phyloP scores from a whole-genome alignment of 208 protist genomes.

The Phytomonas francai region DNA sequence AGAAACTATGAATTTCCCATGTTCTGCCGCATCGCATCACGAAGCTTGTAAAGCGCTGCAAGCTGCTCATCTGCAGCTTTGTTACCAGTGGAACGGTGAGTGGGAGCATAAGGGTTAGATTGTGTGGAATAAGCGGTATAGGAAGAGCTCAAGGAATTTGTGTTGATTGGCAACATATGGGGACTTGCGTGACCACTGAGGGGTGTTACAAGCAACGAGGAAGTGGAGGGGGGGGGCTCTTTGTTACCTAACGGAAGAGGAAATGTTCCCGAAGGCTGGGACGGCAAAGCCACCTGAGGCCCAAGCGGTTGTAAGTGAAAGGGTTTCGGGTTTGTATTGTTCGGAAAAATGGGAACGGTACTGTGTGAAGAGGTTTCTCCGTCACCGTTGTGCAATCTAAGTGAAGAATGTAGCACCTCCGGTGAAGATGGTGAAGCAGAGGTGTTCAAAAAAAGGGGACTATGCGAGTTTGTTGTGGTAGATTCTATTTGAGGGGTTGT shows the following conservation, averaged over 20 bases:
- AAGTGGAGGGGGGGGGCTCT: background rate
- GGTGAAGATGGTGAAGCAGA: background rate
- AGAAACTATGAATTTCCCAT: slow-evolving; percentile 6
- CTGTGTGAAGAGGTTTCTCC: background rate
- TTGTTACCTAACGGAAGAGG: background rate
- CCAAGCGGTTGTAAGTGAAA: background rate
- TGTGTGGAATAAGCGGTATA: background rate
- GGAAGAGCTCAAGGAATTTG: background rate
- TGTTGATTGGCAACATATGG: background rate
- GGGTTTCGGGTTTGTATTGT: background rate
- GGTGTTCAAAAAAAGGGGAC: background rate
- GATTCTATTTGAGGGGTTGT: background rate
- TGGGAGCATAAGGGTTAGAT: slow-evolving; percentile 3
- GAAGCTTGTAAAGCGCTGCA: slow-evolving; percentile 57
- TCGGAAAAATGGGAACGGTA: background rate
- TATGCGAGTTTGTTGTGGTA: background rate
- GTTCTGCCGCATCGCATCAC: slow-evolving; percentile 61
- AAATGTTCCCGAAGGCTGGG: background rate
- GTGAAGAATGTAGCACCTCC: background rate
- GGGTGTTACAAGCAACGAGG: background rate
- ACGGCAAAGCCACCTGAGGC: background rate
- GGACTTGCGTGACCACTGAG: background rate
- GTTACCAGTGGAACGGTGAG: slow-evolving; percentile 60
- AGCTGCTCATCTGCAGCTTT: slow-evolving; percentile 66
- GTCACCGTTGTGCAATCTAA: background rate